Evolutionary conservation across 2,329 filamentous ascomycete species (phyloP).

Genomic region (Aspergillus aculeatinus): DNA sequence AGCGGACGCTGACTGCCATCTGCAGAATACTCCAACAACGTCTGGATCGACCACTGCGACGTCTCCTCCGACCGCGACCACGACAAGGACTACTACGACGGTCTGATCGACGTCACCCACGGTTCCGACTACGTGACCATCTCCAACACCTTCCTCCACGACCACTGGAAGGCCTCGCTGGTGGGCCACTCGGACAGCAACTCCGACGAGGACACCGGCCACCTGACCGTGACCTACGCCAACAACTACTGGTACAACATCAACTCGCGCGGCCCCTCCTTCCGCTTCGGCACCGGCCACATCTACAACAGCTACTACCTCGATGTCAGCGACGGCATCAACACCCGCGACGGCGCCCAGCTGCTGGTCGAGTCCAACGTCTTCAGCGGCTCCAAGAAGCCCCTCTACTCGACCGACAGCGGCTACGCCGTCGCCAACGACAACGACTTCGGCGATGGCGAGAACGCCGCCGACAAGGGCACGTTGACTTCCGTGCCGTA

Average conservation of each 20-base stretch:
- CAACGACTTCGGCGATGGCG: conserved; percentile 50
- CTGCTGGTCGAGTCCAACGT: conserved; percentile 58
- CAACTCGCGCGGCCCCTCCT: conserved; percentile 61
- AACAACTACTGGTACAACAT: conserved; percentile 67
- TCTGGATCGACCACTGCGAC: conserved; percentile 69
- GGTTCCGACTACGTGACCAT: conserved; percentile 59
- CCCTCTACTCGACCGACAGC: conserved; percentile 48
- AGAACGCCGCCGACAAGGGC: conserved; percentile 52
- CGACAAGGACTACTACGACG: conserved; percentile 70
- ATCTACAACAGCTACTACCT: conserved; percentile 56
- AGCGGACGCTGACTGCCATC: not conserved
- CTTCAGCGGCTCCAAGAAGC: conserved; percentile 49
- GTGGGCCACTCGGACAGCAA: conserved; percentile 62
- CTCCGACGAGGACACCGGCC: conserved; percentile 58
- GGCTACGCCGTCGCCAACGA: conserved; percentile 48
- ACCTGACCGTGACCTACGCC: conserved; percentile 63
- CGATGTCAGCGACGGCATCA: conserved; percentile 53
- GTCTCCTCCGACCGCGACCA: conserved; percentile 59
- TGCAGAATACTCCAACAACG: conserved; percentile 44
- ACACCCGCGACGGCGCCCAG: conserved; percentile 58
- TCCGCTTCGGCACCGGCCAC: conserved; percentile 68
- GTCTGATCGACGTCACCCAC: conserved; percentile 64
- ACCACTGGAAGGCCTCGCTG: conserved; percentile 63
- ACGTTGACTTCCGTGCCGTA: conserved; percentile 57
- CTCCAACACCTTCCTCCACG: conserved; percentile 54